Percentiles rank a stretch among this genome's conserved stretches.
These are phyloP conservation scores for Venturia carpophila DNA, from an alignment of 2,329 filamentous ascomycete genomes.

Conservation along the genomic window DNA sequence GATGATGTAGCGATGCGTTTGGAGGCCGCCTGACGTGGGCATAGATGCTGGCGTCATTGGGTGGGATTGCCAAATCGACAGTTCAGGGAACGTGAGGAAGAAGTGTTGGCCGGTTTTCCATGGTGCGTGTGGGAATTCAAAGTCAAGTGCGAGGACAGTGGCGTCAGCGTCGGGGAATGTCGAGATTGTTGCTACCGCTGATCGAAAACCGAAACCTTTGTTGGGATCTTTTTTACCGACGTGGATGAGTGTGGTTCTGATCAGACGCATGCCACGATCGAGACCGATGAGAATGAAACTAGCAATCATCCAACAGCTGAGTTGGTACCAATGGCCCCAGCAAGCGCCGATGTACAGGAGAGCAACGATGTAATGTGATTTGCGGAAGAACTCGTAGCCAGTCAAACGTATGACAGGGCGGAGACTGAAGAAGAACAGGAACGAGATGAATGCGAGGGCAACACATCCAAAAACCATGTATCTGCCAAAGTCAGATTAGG, in stretches of 20 bases:
- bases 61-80: slow-evolving; percentile 64
- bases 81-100: slow-evolving; percentile 58
- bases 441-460: slow-evolving; percentile 55
- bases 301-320: slow-evolving; percentile 62
- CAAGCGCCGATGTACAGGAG: slow-evolving; percentile 68
- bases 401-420: slow-evolving; percentile 54
- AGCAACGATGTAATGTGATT: slow-evolving; percentile 64
- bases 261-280: slow-evolving; percentile 53
- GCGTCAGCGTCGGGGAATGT: slow-evolving; percentile 48
- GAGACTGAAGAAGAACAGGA: slow-evolving; percentile 54
- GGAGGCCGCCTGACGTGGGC: slow-evolving; percentile 40
- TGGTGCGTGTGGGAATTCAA: slow-evolving; percentile 51
- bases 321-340: slow-evolving; percentile 64
- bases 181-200: slow-evolving; percentile 44
- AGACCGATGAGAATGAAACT: slow-evolving; percentile 57
- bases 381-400: slow-evolving; percentile 72
- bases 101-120: slow-evolving; percentile 66
- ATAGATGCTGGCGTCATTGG: slow-evolving; percentile 59
- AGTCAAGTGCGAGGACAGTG: slow-evolving; percentile 58
- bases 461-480: slow-evolving; percentile 70
- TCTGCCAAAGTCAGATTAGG: not conserved
- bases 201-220: slow-evolving; percentile 46
- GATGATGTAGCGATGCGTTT: slow-evolving; percentile 34
- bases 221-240: slow-evolving; percentile 43
- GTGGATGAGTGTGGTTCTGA: slow-evolving; percentile 55